These are phyloP conservation scores for Solanum hybrid DNA, from an alignment of 305 asterid genomes.

Conservation along the genomic window DNA sequence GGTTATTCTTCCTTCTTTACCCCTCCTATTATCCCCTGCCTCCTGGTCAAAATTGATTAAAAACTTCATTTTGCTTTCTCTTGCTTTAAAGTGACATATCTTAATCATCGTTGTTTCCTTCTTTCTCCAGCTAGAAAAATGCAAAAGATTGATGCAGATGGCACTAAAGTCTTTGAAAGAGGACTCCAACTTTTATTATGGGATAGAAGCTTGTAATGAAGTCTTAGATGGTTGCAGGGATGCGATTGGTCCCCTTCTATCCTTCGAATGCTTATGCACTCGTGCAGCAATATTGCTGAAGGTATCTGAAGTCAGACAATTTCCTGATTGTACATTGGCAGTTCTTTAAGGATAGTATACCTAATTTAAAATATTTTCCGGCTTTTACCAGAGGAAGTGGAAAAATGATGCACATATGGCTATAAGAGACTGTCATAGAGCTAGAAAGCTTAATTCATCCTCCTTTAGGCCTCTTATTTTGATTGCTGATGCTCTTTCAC, in stretches of 20 bases:
- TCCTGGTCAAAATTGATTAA: not conserved
- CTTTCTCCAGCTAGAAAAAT: constrained; percentile 54
- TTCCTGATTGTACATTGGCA: not conserved
- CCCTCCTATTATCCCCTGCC: constrained; percentile 8
- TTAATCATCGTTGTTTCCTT: not conserved
- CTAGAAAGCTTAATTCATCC: constrained; percentile 55
- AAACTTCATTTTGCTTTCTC: not conserved
- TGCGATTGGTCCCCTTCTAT: constrained; percentile 53
- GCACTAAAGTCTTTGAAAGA: constrained; percentile 66
- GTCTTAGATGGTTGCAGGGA: constrained; percentile 67
- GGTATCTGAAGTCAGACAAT: constrained; percentile 31
- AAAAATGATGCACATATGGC: constrained; percentile 85
- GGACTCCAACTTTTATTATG: constrained; percentile 54
- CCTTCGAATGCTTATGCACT: constrained; percentile 72
- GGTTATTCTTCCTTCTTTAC: constrained; percentile 30
- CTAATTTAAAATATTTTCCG: not conserved
- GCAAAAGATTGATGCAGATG: constrained; percentile 68
- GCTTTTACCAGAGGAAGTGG: constrained; percentile 67
- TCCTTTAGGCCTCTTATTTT: constrained; percentile 68
- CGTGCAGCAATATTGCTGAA: constrained; percentile 91
- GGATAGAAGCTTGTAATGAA: constrained; percentile 91
- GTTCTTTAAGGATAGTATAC: constrained; percentile 7
- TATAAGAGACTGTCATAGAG: constrained; percentile 76
- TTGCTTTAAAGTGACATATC: not conserved
- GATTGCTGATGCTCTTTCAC: constrained; percentile 71